Base-by-base conservation (phyloP, 768 basidiomycete species). In the Galerina marginata region DNA sequence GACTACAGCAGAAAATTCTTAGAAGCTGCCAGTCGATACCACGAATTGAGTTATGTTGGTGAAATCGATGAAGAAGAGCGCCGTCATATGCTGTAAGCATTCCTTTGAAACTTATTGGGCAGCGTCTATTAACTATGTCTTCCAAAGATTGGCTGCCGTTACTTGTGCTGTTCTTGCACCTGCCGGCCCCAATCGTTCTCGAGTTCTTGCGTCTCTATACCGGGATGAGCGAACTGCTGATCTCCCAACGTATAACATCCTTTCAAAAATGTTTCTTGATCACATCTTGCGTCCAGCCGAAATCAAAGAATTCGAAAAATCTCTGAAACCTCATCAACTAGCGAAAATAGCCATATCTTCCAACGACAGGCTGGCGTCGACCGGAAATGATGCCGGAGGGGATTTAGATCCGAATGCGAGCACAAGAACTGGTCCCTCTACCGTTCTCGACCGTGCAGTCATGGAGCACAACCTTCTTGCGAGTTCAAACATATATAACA, bases 381-480 rank as follows among this genome's bases (percentile, higher is more conserved):
- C 85, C 26, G 82, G 85, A 25, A 83, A 84, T 44, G 84, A 86
- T 54, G 86, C 88, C 55, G 84, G 81, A 40, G 79, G 78, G 56
- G 78, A 75, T 45, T 73, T 72, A 29, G 88, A 88, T 26, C 81
- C 86, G 7, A 80, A 77, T 11, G 76, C 82, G 14, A 92, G 90
- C 75, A 92, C 85, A 40, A 85, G 95, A 62, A 93, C 90, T 43
- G 96, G 95, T 1, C 96, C 97, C 3, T 89, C 93, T 6, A 99
- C 96, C 9, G 96, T 99, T 16, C 83, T 99, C 44, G 97, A 99
- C 73, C 87, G 96, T 47, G 97, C 97, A 6, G 95, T 99, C 47
- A 93, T 99, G 90, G 97, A 99, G 72, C 97, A 99, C 77, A 99
- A 99, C 74, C 82, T 99, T 9, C 86, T 98, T 62, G 95, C 96